Base-by-base conservation (phyloP, 2,329 filamentous ascomycete genomes). In the Xylariaceae sp. region DNA sequence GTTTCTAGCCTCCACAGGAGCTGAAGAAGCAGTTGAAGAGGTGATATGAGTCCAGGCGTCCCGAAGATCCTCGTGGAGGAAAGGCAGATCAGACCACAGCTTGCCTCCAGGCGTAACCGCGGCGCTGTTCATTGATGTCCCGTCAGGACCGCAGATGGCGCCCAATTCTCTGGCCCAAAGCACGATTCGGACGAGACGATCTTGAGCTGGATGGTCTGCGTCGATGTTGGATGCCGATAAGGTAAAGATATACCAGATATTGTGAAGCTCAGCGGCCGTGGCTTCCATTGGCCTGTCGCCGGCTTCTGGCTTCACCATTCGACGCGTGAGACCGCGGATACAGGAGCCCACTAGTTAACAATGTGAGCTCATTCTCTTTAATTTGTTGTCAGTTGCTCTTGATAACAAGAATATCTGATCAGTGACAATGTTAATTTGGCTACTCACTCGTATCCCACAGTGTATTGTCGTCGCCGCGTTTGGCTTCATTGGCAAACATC, bases 401-500 rank as follows among this genome's bases (percentile, higher is more conserved):
- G 22, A 4, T 4, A 28, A 28, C 22, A 28, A 28, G 4, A 28
- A 28, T 40, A 31, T 43, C 2, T 39, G 22, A 16, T 39, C 44
- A 18, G 31, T 47, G 11, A 47, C 10, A 5, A 34, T 45, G 6
- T 43, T 42, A 31, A 47, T 52, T 28, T 39, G 34, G 39, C 34
- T 42, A 13, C 38, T 45, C 50, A 52, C 22, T 52, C 14, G 50
- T 47, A 18, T 48, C 18, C 50, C 50, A 48, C 22, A 52, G 28
- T n/a, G 50, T 52, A 16, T 52, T 52, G 31, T 52, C 45, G 18
- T 52, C 34, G 38, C 44, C 50, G 39, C 50, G 44, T 9, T 17
- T 38, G 16, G 50, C 50, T 43, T 52, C 50, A 16, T 38, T 38
- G 5, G 34, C 34, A 13, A 38, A 38, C 34, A 38, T 38, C 34